phyloP scores from a whole-genome alignment of 2,329 filamentous ascomycete species.

The Fusarium papillatum region DNA sequence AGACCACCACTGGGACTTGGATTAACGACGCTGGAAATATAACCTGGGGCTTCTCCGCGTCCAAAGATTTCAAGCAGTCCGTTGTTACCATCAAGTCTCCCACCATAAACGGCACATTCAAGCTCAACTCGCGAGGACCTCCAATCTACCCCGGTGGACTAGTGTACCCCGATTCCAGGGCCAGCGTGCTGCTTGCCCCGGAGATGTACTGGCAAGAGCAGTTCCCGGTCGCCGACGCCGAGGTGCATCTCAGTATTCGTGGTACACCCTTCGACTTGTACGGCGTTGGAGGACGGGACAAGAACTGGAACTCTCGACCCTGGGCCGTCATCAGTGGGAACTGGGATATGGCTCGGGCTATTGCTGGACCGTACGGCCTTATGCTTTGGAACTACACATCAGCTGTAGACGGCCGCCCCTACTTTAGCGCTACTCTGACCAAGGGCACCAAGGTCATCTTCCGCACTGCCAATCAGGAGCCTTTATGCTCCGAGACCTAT shows the following conservation, averaged over 20 bases:
- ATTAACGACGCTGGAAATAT: slow-evolving; percentile 7
- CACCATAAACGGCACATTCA: slow-evolving; percentile 30
- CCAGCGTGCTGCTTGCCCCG: slow-evolving; percentile 16
- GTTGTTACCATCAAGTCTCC: slow-evolving; percentile 32
- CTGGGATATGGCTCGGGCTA: slow-evolving; percentile 25
- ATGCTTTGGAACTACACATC: slow-evolving; percentile 29
- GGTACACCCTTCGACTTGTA: slow-evolving; percentile 18
- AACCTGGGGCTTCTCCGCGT: slow-evolving; percentile 25
- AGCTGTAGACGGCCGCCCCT: slow-evolving; percentile 13
- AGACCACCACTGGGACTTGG: slow-evolving; percentile 21
- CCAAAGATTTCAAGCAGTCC: slow-evolving; percentile 23
- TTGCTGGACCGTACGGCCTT: slow-evolving; percentile 27
- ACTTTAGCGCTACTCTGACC: slow-evolving; percentile 14
- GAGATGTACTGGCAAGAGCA: slow-evolving; percentile 27
- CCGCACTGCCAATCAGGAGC: neutral
- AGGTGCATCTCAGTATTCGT: slow-evolving; percentile 16
- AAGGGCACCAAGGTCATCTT: neutral
- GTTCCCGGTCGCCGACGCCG: slow-evolving; percentile 18
- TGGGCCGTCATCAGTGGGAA: slow-evolving; percentile 26
- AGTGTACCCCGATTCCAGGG: slow-evolving; percentile 24
- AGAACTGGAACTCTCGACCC: slow-evolving; percentile 29
- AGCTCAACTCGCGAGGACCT: slow-evolving; percentile 22
- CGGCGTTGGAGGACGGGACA: slow-evolving; percentile 25
- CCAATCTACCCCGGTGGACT: slow-evolving; percentile 32
- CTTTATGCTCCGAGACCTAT: neutral